Percentiles rank a stretch among this genome's conserved stretches.
These are phyloP conservation scores for Thelonectria olida DNA, from an alignment of 2,329 filamentous ascomycete genomes.

Conservation along the genomic window DNA sequence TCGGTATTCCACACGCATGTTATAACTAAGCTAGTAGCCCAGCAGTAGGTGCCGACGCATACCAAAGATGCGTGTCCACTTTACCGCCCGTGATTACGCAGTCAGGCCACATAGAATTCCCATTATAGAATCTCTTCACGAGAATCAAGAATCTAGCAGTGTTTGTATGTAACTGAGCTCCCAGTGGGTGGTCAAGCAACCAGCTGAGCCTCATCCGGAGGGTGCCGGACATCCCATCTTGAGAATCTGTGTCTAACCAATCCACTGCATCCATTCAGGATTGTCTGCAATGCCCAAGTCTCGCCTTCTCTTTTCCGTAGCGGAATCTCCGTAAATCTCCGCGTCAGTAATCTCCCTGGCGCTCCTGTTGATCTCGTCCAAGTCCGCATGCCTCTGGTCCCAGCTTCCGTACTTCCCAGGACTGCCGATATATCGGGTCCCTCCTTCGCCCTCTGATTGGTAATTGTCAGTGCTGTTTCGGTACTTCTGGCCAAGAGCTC, in stretches of 20 bases:
- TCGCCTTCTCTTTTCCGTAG: not conserved
- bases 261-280: not conserved
- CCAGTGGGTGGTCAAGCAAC: too few relatives aligned
- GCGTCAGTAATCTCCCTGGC: not conserved
- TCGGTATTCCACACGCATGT: too few relatives aligned
- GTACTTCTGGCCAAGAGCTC: not conserved
- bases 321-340: not conserved
- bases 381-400: not conserved
- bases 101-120: too few relatives aligned
- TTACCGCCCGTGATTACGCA: too few relatives aligned
- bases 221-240: too few relatives aligned
- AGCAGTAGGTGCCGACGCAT: too few relatives aligned
- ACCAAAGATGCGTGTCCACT: too few relatives aligned
- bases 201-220: too few relatives aligned
- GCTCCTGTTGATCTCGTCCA: not conserved
- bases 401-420: not conserved
- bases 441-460: not conserved
- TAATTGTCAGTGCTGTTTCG: not conserved
- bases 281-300: not conserved
- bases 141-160: too few relatives aligned
- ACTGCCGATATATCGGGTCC: not conserved
- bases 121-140: too few relatives aligned
- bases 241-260: not conserved
- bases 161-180: too few relatives aligned
- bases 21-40: too few relatives aligned